A percentile compares a stretch with the other conserved stretches of the same genome.
Conservation (phyloP, 106 monocot genomes). For the Narthecium ossifragum region DNA sequence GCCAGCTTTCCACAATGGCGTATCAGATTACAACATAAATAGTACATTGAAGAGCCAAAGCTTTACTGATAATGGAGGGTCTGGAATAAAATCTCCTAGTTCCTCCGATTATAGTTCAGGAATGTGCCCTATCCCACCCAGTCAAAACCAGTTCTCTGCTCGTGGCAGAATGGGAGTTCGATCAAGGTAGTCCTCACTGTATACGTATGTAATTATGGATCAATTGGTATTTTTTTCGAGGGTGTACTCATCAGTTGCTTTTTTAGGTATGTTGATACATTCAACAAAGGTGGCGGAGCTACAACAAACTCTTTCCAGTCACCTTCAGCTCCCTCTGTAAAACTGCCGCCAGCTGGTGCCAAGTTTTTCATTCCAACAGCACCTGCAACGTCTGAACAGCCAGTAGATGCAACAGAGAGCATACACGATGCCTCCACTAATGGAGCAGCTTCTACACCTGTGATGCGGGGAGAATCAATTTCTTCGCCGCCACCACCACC, state of each 20-base stretch:
- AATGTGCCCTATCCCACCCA: slow-evolving; percentile 78
- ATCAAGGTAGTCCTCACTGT: slow-evolving; percentile 44
- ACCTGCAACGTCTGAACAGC: slow-evolving; percentile 20
- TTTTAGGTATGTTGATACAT: slow-evolving; percentile 93
- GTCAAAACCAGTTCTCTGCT: slow-evolving; percentile 80
- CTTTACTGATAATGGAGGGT: slow-evolving; percentile 20
- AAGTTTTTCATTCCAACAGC: slow-evolving; percentile 73
- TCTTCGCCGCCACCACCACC: slow-evolving; percentile 24
- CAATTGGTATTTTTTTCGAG: neutral
- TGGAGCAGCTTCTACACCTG: slow-evolving; percentile 27
- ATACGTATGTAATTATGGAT: neutral
- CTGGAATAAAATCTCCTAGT: slow-evolving; percentile 26
- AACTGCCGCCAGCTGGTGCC: slow-evolving; percentile 42
- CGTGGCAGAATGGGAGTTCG: slow-evolving; percentile 73
- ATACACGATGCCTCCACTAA: slow-evolving; percentile 9
- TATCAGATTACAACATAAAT: slow-evolving; percentile 42
- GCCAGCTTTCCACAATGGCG: slow-evolving; percentile 47
- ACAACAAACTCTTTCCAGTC: slow-evolving; percentile 36
- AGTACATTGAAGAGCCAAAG: slow-evolving; percentile 25
- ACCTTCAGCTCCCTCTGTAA: slow-evolving; percentile 54
- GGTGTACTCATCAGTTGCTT: neutral
- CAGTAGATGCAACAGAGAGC: slow-evolving; percentile 12
- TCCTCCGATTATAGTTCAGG: slow-evolving; percentile 32
- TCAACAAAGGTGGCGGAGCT: slow-evolving; percentile 61
- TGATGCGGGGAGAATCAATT: slow-evolving; percentile 15